Percentiles rank a stretch among this genome's conserved stretches.
phyloP scores from a whole-genome alignment of 345 rosid species.

The Nasturtium officinale region DNA sequence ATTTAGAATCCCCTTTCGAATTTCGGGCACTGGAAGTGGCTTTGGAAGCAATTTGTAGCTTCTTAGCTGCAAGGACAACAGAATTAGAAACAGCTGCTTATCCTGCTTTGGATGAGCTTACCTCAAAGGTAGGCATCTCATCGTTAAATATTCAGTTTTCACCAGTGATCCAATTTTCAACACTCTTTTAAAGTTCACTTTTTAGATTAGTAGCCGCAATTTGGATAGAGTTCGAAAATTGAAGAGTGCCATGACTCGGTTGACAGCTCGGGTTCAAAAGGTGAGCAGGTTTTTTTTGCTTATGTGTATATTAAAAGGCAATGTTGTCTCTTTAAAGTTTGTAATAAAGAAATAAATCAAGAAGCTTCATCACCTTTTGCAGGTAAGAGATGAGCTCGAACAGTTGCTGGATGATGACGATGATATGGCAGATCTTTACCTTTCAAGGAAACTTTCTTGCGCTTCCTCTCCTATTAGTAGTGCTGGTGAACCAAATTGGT shows the following conservation, averaged over 20 bases:
- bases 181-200: neutral
- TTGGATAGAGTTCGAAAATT: conserved; percentile 93
- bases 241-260: conserved; percentile 97
- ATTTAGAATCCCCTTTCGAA: conserved; percentile 81
- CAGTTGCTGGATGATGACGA: conserved; percentile 96
- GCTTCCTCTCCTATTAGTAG: conserved; percentile 71
- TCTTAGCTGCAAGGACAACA: conserved; percentile 84
- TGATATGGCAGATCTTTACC: conserved; percentile 96
- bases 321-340: neutral
- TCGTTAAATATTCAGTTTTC: conserved; percentile 1
- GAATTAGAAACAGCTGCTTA: conserved; percentile 91
- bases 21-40: conserved; percentile 91
- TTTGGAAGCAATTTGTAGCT: conserved; percentile 94
- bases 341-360: neutral
- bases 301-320: neutral
- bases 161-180: neutral
- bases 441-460: conserved; percentile 81
- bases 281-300: conserved; percentile 39
- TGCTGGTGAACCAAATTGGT: conserved; percentile 76
- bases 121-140: conserved; percentile 69
- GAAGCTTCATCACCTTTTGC: conserved; percentile 24
- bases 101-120: conserved; percentile 96
- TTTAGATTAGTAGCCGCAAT: conserved; percentile 93
- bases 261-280: conserved; percentile 97
- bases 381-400: conserved; percentile 98